Evolutionary conservation across 768 basidiomycete genomes (phyloP), one percentile per base, ranked within the genome.

Genomic region (Pleurotus sapidus): DNA sequence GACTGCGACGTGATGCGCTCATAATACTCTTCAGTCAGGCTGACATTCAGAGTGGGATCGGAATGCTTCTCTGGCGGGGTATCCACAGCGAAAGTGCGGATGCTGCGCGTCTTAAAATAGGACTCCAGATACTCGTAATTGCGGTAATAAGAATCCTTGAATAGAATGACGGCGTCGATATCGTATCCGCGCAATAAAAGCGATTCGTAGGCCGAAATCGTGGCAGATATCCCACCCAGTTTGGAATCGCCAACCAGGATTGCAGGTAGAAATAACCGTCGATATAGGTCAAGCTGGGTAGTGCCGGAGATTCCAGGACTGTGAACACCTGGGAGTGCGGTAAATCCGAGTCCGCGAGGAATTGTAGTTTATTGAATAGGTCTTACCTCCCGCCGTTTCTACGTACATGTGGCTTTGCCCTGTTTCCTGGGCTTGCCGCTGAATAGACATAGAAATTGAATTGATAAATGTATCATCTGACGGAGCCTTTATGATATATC

Each of bases 321-420:
- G 64, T 97, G 95, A 9, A 96, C 90, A 39, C 95, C 95, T 96
- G 68, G 0, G 37, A 34, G 43, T 17, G 5, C 18, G 25, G 17
- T 50, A n/a, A 17, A 55, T 42, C 42, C 55, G 57, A 30, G 12
- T 48, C 58, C 58, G 57, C 43, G 55, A 46, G 18, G 53, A 27
- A 57, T 18, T 49, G 17, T 25, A 15, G 15, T n/a, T 23, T n/a
- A 55, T 18, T n/a, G 34, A 42, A 30, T 1, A 9, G 50, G 40
- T 27, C 84, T 78, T 70, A 93, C 95, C 96, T 83, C 96, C 96
- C 12, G 95, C 96, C 7, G 96, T 95, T 72, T 98, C 96, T 46
- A 98, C 74, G 64, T 89, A 98, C 78, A 95, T 81, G 64, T 88
- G 83, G 2, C 79, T 76, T 11, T 62, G 64, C 8, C 57, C 61